Evolutionary conservation across 768 basidiomycete species (phyloP).

Genomic region (Kwoniella europaea): DNA sequence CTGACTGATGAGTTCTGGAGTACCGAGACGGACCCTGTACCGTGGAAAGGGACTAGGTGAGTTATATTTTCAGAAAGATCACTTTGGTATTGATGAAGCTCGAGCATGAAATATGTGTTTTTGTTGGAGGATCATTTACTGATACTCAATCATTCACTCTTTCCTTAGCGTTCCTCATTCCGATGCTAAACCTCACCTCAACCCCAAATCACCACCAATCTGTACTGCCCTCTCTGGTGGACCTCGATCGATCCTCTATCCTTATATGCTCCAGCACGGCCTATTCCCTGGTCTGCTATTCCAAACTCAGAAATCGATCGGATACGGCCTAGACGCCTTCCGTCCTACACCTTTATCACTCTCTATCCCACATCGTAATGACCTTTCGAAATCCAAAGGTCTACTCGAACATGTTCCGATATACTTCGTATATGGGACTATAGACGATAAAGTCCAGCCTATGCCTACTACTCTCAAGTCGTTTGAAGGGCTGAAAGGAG

Average conservation of each 20-base stretch:
- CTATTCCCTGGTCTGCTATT: constrained; percentile 51
- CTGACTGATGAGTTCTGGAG: constrained; percentile 50
- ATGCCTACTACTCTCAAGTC: constrained; percentile 41
- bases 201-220: constrained; percentile 42
- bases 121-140: background rate
- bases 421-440: constrained; percentile 43
- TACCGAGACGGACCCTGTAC: constrained; percentile 50
- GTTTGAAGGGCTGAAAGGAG: constrained; percentile 25
- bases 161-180: constrained; percentile 39
- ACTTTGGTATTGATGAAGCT: background rate
- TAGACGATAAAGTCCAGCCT: constrained; percentile 48
- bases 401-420: constrained; percentile 21
- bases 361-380: constrained; percentile 42
- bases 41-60: constrained; percentile 42
- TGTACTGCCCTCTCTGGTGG: constrained; percentile 43
- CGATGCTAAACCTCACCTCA: constrained; percentile 45
- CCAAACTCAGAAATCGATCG: constrained; percentile 39
- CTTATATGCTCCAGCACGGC: constrained; percentile 53
- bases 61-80: constrained; percentile 5
- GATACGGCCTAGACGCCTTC: constrained; percentile 42
- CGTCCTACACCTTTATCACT: constrained; percentile 39
- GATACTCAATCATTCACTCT: background rate
- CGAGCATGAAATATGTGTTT: background rate
- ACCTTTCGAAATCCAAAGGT: constrained; percentile 5
- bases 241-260: constrained; percentile 49